Conservation (phyloP, 108 stramenopile species). For the Cyclotella cryptica region DNA sequence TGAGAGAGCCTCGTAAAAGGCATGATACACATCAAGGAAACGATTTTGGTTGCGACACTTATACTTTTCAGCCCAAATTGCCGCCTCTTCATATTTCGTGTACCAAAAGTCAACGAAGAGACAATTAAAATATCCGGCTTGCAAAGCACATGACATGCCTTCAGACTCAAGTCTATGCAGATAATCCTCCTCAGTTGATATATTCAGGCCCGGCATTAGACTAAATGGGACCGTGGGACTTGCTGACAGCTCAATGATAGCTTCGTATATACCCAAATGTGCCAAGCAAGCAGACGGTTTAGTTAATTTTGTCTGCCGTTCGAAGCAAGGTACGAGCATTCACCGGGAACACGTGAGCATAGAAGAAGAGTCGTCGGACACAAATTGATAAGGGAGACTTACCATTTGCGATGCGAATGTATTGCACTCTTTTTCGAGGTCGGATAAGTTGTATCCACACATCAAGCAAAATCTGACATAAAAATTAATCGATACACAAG, state of each 20-base stretch:
- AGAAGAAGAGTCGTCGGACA: background rate
- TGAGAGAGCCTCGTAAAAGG: conserved; percentile 17
- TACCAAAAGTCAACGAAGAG: conserved; percentile 11
- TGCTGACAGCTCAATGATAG: no score
- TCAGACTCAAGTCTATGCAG: no score
- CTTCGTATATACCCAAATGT: no score
- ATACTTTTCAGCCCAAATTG: conserved; percentile 19
- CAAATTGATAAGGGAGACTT: background rate
- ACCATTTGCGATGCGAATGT: background rate
- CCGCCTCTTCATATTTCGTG: conserved; percentile 9
- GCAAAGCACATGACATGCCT: background rate
- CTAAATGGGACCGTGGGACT: no score
- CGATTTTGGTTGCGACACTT: background rate
- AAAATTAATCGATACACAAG: background rate
- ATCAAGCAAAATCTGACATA: background rate
- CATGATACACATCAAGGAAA: conserved; percentile 9
- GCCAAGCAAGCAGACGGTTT: no score
- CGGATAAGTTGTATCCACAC: conserved; percentile 8
- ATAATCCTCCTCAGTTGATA: no score
- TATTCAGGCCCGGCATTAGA: no score
- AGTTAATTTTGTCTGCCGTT: background rate
- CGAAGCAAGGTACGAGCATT: background rate
- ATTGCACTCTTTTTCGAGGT: conserved; percentile 17
- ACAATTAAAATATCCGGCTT: conserved; percentile 8
- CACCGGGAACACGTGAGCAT: background rate